Conservation (phyloP, 2,329 filamentous ascomycete species). For the Didymella exigua region DNA sequence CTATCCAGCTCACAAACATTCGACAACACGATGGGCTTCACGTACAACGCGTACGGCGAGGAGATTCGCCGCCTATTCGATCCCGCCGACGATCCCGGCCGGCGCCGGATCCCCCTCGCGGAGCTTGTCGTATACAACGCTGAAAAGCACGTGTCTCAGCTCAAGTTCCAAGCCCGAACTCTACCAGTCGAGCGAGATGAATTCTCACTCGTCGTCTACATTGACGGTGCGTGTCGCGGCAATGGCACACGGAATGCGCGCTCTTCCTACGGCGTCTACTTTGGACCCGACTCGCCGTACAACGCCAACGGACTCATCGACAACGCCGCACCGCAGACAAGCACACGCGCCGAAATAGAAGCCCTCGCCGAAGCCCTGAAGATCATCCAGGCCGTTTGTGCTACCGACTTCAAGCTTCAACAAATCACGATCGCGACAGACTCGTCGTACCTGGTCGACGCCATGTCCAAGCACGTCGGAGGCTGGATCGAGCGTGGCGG, state of each 20-base stretch:
- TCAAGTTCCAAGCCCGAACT: neutral
- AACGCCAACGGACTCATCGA: neutral
- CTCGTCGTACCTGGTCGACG: neutral
- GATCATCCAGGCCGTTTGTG: neutral
- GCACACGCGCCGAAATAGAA: neutral
- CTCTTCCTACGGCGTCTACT: slow-evolving; percentile 27
- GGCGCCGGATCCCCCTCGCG: neutral
- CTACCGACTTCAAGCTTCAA: neutral
- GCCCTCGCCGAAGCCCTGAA: neutral
- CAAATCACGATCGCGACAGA: neutral
- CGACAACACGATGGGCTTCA: neutral
- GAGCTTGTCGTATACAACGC: neutral
- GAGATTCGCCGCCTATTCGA: neutral
- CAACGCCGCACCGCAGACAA: neutral
- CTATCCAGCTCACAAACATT: neutral
- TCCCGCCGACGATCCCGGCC: neutral
- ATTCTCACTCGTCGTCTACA: slow-evolving; percentile 23
- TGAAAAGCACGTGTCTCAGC: neutral
- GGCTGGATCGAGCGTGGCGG: neutral
- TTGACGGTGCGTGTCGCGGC: slow-evolving; percentile 30
- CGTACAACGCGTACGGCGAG: neutral
- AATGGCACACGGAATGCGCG: slow-evolving; percentile 21
- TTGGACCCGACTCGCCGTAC: slow-evolving; percentile 3
- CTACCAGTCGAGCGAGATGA: neutral
- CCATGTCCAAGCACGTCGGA: neutral